Base-by-base conservation (phyloP, 148 eudicot species). In the Polygonum aviculare region DNA sequence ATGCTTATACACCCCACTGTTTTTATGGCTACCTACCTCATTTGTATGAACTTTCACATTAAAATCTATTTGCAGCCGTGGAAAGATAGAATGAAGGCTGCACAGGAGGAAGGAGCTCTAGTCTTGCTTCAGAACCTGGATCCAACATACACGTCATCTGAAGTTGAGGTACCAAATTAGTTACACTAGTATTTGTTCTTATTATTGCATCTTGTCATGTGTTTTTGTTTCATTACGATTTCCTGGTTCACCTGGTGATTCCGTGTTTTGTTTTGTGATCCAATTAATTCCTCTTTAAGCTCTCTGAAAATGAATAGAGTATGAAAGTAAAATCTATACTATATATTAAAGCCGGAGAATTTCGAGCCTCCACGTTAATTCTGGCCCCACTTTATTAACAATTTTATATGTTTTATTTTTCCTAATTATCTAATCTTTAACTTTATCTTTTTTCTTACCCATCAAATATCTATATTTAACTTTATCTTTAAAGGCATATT, bases 51-150 rank as follows among this genome's bases (percentile, higher is more conserved):
- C 63, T 47, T 14, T 41, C 38, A 0, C 48, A 45, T 54, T 36
- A 16, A 40, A 22, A 69, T 35, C 62, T 55, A 49, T 72, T 62
- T 75, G 47, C 82, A 93, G 98, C 83, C 85, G 19, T 93, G 94
- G 93, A 89, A 88, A 77, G 88, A 93, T 6, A 79, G 79, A 80
- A 77, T 93, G 82, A 78, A 84, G 81, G 79, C 16, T 35, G 91
- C 97, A 19, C 69, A 74, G 71, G 84, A 86, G 54, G 80, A 87
- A 78, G 90, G 90, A 77, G 85, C 72, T 48, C 85, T 90, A 74
- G 79, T 94, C 62, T 74, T 87, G 55, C 93, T 94, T 54, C 85
- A 81, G 55, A 94, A 94, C 80, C 80, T 94, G 87, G 89, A 90
- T 81, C 93, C 90, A 74, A 55, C 80, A 41, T 91, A 80, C 81